A percentile compares a stretch with the other conserved stretches of the same genome.
Evolutionary conservation across 1,284 basidiomycete genomes (phyloP).

Genomic region (Phlebopus sp.): DNA sequence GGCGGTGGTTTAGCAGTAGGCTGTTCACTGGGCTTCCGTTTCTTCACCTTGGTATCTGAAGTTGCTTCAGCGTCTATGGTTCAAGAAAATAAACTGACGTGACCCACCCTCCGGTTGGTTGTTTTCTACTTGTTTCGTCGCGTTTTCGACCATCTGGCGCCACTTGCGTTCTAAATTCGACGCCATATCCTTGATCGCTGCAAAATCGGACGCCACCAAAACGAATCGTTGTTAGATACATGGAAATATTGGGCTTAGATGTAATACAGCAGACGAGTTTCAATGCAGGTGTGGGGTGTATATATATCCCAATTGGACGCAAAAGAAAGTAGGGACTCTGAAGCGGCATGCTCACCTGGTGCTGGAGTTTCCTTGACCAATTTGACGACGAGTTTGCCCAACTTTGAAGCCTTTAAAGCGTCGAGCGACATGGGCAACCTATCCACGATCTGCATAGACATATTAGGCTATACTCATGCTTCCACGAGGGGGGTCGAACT

Average conservation of each 20-base stretch:
- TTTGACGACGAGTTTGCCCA: constrained; percentile 74
- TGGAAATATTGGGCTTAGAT: constrained; percentile 41
- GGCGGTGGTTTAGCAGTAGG: constrained; percentile 54
- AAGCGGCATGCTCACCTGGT: constrained; percentile 55
- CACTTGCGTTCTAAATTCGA: constrained; percentile 79
- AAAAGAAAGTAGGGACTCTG: constrained; percentile 15
- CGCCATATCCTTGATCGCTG: constrained; percentile 89
- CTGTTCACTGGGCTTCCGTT: constrained; percentile 61
- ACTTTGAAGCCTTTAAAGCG: constrained; percentile 62
- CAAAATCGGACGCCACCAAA: constrained; percentile 37
- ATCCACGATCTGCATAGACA: constrained; percentile 64
- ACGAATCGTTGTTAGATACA: constrained; percentile 67
- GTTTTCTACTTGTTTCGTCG: constrained; percentile 44
- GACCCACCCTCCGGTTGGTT: constrained; percentile 68
- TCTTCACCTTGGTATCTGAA: constrained; percentile 61
- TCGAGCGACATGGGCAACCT: constrained; percentile 72
- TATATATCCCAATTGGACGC: constrained; percentile 28
- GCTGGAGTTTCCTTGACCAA: constrained; percentile 66
- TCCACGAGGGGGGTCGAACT: constrained; percentile 34
- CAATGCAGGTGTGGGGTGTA: constrained; percentile 24
- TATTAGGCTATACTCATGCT: constrained; percentile 19
- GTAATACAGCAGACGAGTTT: constrained; percentile 35
- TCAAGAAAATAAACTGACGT: constrained; percentile 43
- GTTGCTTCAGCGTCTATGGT: constrained; percentile 26
- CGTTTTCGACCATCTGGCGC: constrained; percentile 54